Evolutionary conservation across 1,284 basidiomycete species (phyloP).

Genomic region (Ustilago xerochloae): DNA sequence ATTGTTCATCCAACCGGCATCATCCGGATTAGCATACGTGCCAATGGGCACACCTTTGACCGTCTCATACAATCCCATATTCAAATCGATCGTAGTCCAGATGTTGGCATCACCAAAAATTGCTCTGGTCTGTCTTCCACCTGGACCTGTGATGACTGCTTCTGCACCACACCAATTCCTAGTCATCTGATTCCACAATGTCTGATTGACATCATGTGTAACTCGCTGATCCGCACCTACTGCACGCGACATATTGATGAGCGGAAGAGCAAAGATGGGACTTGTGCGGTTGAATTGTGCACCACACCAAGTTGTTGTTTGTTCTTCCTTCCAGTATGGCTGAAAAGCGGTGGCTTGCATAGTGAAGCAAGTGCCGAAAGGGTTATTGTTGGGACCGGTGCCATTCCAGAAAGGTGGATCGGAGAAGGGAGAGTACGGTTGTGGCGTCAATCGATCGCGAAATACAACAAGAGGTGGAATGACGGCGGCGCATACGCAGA

Average conservation of each 20-base stretch:
- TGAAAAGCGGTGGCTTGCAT: slow-evolving; percentile 45
- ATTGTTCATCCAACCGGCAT: slow-evolving; percentile 25
- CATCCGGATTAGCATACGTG: slow-evolving; percentile 19
- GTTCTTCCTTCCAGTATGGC: slow-evolving; percentile 40
- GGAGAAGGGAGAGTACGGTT: slow-evolving; percentile 4
- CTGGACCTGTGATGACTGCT: slow-evolving; percentile 32
- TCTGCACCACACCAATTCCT: slow-evolving; percentile 48
- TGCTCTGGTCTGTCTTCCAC: slow-evolving; percentile 23
- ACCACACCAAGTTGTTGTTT: slow-evolving; percentile 46
- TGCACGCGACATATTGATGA: slow-evolving; percentile 39
- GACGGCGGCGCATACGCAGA: slow-evolving; percentile 30
- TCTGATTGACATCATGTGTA: slow-evolving; percentile 7
- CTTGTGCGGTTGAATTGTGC: slow-evolving; percentile 39
- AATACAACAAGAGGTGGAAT: slow-evolving; percentile 35
- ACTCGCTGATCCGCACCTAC: slow-evolving; percentile 7
- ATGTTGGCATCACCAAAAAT: slow-evolving; percentile 35
- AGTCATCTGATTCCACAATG: slow-evolving; percentile 30
- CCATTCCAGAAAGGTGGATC: slow-evolving; percentile 49
- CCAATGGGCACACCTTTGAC: slow-evolving; percentile 32
- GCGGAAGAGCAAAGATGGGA: slow-evolving; percentile 42
- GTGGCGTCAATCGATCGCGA: slow-evolving; percentile 18
- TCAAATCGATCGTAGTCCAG: slow-evolving; percentile 34
- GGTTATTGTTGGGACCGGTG: slow-evolving; percentile 42
- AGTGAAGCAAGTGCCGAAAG: slow-evolving; percentile 45
- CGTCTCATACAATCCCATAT: slow-evolving; percentile 37